phyloP scores from a whole-genome alignment of 352 stramenopile genomes.

The Phytophthora nicotianae region DNA sequence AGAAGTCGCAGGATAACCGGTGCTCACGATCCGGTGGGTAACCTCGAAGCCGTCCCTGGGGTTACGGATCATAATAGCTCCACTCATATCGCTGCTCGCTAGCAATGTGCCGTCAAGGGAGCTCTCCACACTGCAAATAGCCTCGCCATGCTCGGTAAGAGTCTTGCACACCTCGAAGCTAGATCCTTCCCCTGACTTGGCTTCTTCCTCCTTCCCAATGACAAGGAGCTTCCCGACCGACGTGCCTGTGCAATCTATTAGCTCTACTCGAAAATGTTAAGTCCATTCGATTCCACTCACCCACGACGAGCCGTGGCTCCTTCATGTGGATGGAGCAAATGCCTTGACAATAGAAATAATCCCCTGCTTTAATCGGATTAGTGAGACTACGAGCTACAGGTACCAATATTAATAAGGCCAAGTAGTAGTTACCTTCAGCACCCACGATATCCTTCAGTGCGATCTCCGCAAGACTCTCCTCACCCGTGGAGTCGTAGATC shows the following conservation, averaged over 20 bases:
- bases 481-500: constrained; percentile 68
- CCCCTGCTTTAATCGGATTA: constrained; percentile 29
- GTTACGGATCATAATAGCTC: constrained; percentile 62
- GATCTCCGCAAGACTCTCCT: constrained; percentile 62
- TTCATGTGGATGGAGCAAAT: constrained; percentile 65
- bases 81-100: constrained; percentile 65
- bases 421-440: constrained; percentile 34
- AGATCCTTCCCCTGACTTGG: constrained; percentile 47
- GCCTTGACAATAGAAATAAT: constrained; percentile 60
- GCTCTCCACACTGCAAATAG: constrained; percentile 67
- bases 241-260: constrained; percentile 35
- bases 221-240: constrained; percentile 67
- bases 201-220: constrained; percentile 55
- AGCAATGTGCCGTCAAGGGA: constrained; percentile 42
- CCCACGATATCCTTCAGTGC: constrained; percentile 59
- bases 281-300: constrained; percentile 24
- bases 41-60: constrained; percentile 62
- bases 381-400: not conserved
- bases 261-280: no score
- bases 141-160: constrained; percentile 52
- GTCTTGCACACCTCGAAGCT: constrained; percentile 72
- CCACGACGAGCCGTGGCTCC: constrained; percentile 51
- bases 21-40: constrained; percentile 58
- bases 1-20: constrained; percentile 49
- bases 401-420: no score